Evolutionary conservation across 805 yeast genomes (phyloP).

Genomic region (Saccharomycopsis amapae): DNA sequence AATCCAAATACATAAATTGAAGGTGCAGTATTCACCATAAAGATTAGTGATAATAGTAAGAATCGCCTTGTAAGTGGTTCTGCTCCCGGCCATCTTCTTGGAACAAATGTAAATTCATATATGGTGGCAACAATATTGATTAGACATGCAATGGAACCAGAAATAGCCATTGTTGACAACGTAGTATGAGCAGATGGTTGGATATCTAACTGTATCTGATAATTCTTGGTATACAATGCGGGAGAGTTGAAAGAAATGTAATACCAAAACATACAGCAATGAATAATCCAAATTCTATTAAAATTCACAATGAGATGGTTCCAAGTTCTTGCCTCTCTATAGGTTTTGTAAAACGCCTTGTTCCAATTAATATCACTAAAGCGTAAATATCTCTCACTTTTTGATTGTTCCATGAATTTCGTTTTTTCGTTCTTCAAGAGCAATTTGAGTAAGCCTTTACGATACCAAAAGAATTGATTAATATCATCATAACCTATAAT

Average conservation of each 20-base stretch:
- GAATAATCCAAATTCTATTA: conserved; percentile 75
- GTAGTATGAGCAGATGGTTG: conserved; percentile 52
- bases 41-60: conserved; percentile 33
- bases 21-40: conserved; percentile 44
- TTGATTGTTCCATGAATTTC: conserved; percentile 45
- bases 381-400: conserved; percentile 47
- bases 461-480: conserved; percentile 82
- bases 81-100: conserved; percentile 69
- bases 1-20: conserved; percentile 39
- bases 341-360: conserved; percentile 65
- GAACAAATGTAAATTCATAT: conserved; percentile 57
- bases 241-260: conserved; percentile 65
- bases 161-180: conserved; percentile 54
- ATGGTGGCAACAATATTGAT: conserved; percentile 50
- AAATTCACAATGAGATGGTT: conserved; percentile 65
- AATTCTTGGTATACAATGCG: conserved; percentile 54
- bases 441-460: conserved; percentile 57
- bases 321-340: conserved; percentile 71
- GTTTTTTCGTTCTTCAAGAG: conserved; percentile 37
- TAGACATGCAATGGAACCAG: conserved; percentile 55
- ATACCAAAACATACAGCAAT: conserved; percentile 68
- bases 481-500: conserved; percentile 86
- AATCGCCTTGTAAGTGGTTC: conserved; percentile 48
- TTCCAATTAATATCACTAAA: conserved; percentile 59
- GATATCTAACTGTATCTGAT: conserved; percentile 45